Evolutionary conservation across 805 yeast species (phyloP).

Genomic region (Wickerhamiella spandovensis): DNA sequence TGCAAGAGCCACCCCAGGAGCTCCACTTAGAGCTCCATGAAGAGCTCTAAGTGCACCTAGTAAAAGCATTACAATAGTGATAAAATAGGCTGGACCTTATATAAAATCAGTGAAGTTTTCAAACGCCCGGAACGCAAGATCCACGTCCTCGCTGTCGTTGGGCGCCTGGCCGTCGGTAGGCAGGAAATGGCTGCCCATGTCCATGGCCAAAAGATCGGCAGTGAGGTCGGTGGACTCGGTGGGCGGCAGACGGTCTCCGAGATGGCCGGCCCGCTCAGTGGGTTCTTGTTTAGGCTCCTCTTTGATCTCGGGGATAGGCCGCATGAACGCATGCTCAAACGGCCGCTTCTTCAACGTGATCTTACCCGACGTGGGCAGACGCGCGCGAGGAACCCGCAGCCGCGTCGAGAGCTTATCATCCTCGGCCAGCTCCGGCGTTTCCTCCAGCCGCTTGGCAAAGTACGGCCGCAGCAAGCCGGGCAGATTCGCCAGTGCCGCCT

Average conservation of each 20-base stretch:
- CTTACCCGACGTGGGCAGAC: conserved; percentile 13
- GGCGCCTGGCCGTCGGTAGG: not conserved
- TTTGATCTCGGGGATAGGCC: conserved; percentile 6
- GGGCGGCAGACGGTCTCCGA: too few species aligned
- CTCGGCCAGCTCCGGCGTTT: conserved; percentile 33
- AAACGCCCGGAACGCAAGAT: conserved; percentile 5
- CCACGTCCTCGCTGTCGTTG: conserved; percentile 1
- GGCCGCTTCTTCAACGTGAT: conserved; percentile 41
- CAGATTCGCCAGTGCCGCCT: conserved; percentile 38
- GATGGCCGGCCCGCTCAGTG: too few species aligned
- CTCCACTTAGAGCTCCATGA: too few species aligned
- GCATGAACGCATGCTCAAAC: conserved; percentile 16
- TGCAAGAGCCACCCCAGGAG: too few species aligned
- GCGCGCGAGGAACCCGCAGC: conserved; percentile 49
- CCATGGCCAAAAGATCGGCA: not conserved
- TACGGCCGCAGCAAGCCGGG: conserved; percentile 49
- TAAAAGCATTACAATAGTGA: too few species aligned
- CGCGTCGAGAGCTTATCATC: conserved; percentile 79
- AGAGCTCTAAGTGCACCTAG: too few species aligned
- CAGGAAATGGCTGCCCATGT: not conserved
- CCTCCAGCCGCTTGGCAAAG: conserved; percentile 24
- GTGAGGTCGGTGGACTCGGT: not conserved
- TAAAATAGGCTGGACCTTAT: not conserved
- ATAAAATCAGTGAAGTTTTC: conserved; percentile 4
- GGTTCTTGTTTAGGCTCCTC: not conserved